phyloP scores from a whole-genome alignment of 148 eudicot species.

The Rhododendron vialii region DNA sequence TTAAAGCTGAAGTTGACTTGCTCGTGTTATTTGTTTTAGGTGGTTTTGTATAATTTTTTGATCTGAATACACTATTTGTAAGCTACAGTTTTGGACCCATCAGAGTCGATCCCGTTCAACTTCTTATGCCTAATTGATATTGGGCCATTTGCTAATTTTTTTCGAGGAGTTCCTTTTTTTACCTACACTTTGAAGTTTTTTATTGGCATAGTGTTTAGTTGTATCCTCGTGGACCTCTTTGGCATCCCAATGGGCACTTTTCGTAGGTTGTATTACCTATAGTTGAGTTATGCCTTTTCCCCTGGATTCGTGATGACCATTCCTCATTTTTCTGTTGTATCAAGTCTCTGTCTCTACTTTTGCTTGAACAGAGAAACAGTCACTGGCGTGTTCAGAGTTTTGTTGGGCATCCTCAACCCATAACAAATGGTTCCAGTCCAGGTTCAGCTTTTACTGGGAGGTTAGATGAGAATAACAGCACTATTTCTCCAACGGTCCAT shows the following conservation, averaged over 20 bases:
- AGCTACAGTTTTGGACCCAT: background rate
- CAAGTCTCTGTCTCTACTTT: constrained; percentile 2
- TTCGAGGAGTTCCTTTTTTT: background rate
- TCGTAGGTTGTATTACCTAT: background rate
- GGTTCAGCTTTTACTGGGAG: constrained; percentile 45
- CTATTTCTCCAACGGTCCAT: constrained; percentile 36
- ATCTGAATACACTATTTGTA: background rate
- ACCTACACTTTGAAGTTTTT: background rate
- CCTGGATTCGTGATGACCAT: background rate
- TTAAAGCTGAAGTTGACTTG: background rate
- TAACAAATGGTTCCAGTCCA: constrained; percentile 43
- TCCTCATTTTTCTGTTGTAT: background rate
- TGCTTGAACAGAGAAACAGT: constrained; percentile 63
- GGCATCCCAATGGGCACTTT: background rate
- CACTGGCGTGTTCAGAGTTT: constrained; percentile 77
- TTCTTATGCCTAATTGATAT: background rate
- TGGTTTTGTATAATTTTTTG: background rate
- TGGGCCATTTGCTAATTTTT: background rate
- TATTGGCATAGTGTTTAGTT: background rate
- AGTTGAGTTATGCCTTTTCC: background rate
- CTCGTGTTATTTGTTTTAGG: background rate
- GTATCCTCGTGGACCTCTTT: background rate
- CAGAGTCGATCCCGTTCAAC: background rate
- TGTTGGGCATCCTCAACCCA: constrained; percentile 50
- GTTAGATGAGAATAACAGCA: constrained; percentile 51